Evolutionary conservation across 768 basidiomycete species (phyloP), one percentile per base, ranked within the genome.

Genomic region (Suillus ampliporus): DNA sequence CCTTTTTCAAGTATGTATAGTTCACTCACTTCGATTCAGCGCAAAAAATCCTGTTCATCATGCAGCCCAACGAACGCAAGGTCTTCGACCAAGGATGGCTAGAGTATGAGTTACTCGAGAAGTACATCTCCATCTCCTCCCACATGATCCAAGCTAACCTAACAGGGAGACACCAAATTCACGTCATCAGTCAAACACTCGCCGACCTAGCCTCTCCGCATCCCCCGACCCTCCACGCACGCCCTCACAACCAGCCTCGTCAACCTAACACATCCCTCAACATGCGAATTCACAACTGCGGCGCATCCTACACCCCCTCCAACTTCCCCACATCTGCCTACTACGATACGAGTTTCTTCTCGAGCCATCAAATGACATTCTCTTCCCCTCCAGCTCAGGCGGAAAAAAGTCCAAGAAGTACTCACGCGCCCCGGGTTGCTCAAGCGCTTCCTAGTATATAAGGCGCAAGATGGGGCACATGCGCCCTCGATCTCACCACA

Each of bases 321-420:
- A 95, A 97, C 74, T 95, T 91, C 76, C 86, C 88, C 0, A 84
- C 88, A 0, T 71, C 84, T 0, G 61, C 75, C 7, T 85, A 90
- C 53, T 99, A 93, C 78, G 71, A 76, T 9, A 91, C 88, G 1
- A 91, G 97, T 9, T 84, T 67, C 76, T 86, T 15, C 82, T 99
- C 41, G 96, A 99, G 94, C 97, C 0, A 95, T 95, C 80, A 97
- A 98, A 65, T 99, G 97, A 71, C 97, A 97, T 0, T 87, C 87
- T 1, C 86, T 98, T 67, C 88, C 91, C 7, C 83, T 99, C 15
- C 97, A 99, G 67, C 86, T 98, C 21, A 0, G 97, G 97, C 0
- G 89, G 90, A 4, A 99, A 99, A 97, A 97, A 72, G 87, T 99
- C 0, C 97, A 99, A 74, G 89, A 98, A 69, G 91, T 90, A 0